These are phyloP conservation scores for Coemansia sp. DNA, from an alignment of 192 early-diverging fungal genomes.

Conservation along the genomic window DNA sequence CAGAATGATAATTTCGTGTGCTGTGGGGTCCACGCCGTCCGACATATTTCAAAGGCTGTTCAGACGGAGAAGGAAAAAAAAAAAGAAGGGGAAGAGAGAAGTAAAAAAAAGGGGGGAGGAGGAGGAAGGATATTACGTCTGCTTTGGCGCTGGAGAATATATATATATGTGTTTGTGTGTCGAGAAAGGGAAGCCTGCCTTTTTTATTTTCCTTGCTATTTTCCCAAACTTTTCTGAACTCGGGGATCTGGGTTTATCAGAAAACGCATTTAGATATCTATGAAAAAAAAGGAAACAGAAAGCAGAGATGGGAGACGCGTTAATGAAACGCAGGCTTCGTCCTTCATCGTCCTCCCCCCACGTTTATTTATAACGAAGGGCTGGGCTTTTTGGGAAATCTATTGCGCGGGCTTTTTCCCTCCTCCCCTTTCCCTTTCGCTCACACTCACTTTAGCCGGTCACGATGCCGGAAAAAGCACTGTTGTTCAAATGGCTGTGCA, in stretches of 20 bases:
- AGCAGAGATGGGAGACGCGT: background rate
- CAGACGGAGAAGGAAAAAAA: background rate
- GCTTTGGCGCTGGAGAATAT: background rate
- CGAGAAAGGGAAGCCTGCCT: background rate
- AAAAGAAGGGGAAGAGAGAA: background rate
- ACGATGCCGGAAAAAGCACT: background rate
- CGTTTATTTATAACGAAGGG: background rate
- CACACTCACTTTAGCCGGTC: background rate
- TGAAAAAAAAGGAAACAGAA: background rate
- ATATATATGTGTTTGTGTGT: background rate
- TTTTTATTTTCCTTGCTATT: background rate
- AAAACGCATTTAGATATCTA: background rate
- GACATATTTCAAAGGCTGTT: constrained; percentile 10
- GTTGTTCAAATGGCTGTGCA: background rate
- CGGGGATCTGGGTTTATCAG: background rate
- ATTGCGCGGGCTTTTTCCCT: background rate
- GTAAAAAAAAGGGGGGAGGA: background rate
- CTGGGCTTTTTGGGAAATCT: background rate
- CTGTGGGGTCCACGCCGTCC: constrained; percentile 39
- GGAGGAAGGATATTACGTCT: background rate
- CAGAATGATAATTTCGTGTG: constrained; percentile 52
- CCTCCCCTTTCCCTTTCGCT: too few species aligned
- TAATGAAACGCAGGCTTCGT: background rate
- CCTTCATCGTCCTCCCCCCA: background rate
- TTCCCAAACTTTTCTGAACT: constrained; percentile 6